phyloP scores from a whole-genome alignment of 1,284 basidiomycete genomes.

The Microbotryum scabiosae region DNA sequence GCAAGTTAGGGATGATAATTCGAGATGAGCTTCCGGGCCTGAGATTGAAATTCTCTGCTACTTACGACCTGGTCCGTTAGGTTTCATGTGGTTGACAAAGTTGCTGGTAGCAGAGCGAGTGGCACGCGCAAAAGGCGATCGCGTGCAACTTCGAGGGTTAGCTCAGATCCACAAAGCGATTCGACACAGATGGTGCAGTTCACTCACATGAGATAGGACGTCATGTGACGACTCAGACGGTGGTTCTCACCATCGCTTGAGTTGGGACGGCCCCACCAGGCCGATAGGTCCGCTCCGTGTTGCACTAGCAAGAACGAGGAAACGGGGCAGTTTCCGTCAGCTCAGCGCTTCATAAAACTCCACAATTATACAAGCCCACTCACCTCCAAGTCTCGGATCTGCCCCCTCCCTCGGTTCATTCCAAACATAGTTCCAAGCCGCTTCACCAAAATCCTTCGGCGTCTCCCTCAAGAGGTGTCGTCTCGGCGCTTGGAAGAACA shows the following conservation, averaged over 20 bases:
- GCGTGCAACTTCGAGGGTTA: background rate
- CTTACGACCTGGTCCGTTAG: slow-evolving; percentile 27
- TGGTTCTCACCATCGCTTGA: slow-evolving; percentile 7
- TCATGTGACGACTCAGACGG: slow-evolving; percentile 20
- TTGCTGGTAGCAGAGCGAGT: slow-evolving; percentile 14
- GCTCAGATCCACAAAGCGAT: too few species aligned
- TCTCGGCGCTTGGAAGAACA: slow-evolving; percentile 29
- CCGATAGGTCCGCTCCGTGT: slow-evolving; percentile 21
- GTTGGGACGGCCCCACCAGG: slow-evolving; percentile 25
- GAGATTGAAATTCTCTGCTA: background rate
- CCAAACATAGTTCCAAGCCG: slow-evolving; percentile 24
- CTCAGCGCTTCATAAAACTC: background rate
- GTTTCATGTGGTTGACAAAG: slow-evolving; percentile 20
- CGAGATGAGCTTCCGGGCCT: too few species aligned
- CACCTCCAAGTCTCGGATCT: slow-evolving; percentile 17
- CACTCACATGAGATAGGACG: slow-evolving; percentile 27
- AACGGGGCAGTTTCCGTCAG: too few species aligned
- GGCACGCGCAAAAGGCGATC: background rate
- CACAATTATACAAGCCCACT: background rate
- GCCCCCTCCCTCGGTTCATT: slow-evolving; percentile 13
- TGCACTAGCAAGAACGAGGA: slow-evolving; percentile 6
- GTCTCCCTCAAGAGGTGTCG: slow-evolving; percentile 27
- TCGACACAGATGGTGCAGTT: too few species aligned
- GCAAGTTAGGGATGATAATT: too few species aligned
- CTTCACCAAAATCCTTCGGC: slow-evolving; percentile 29